These are phyloP conservation scores for Exserohilum turcica DNA, from an alignment of 2,329 filamentous ascomycete genomes.

Conservation along the genomic window DNA sequence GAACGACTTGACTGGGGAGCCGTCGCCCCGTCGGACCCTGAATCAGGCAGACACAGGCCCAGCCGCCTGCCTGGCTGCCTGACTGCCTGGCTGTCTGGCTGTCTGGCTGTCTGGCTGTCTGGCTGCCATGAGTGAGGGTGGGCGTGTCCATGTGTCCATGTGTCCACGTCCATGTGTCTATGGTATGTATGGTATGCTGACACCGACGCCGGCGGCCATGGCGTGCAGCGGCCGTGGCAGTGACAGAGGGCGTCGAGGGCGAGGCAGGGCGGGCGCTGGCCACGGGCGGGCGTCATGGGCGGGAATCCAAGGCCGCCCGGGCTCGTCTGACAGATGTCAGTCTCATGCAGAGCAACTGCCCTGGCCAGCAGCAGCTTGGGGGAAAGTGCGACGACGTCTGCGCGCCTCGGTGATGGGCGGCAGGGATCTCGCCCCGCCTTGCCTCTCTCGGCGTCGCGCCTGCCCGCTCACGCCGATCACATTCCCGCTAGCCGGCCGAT, in stretches of 20 bases:
- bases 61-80: too few species aligned
- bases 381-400: constrained; percentile 30
- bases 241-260: too few species aligned
- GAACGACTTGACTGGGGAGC: constrained; percentile 8
- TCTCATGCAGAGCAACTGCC: constrained; percentile 12
- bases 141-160: too few species aligned
- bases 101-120: too few species aligned
- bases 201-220: not conserved
- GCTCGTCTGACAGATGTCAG: constrained; percentile 40
- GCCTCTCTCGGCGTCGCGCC: constrained; percentile 25
- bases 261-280: not conserved
- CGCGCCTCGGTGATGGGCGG: constrained; percentile 34
- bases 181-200: too few species aligned
- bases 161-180: too few species aligned
- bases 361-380: constrained; percentile 33
- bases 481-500: constrained; percentile 41
- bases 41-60: too few species aligned
- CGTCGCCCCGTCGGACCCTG: constrained; percentile 12
- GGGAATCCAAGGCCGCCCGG: constrained; percentile 11
- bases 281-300: constrained; percentile 10
- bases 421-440: constrained; percentile 36
- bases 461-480: constrained; percentile 25
- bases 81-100: too few species aligned
- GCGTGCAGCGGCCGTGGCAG: too few species aligned
- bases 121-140: too few species aligned